These are phyloP conservation scores for Prillingera fragicola DNA, from an alignment of 1,284 basidiomycete species.

Conservation along the genomic window DNA sequence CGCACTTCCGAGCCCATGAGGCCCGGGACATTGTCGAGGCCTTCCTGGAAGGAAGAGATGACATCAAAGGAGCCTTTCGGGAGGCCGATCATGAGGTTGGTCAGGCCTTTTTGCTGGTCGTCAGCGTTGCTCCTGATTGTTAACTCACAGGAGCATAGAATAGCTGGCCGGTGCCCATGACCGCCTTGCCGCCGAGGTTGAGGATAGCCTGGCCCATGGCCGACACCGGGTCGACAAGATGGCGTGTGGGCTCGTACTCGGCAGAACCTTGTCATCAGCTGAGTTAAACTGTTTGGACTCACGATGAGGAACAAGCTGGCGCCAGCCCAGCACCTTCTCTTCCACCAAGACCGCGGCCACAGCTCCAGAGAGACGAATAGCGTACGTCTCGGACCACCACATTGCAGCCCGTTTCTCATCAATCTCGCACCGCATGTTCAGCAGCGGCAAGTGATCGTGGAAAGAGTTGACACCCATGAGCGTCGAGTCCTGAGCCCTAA, in stretches of 20 bases:
- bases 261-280: constrained; percentile 50
- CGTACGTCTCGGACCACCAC: constrained; percentile 58
- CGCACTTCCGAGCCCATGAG: constrained; percentile 52
- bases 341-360: constrained; percentile 55
- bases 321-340: constrained; percentile 50
- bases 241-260: constrained; percentile 51
- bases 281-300: constrained; percentile 11
- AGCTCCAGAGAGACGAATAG: constrained; percentile 55
- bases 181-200: constrained; percentile 53
- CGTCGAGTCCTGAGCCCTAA: constrained; percentile 56
- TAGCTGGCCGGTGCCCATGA: constrained; percentile 50
- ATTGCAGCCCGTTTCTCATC: constrained; percentile 53
- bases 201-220: constrained; percentile 52
- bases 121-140: neutral
- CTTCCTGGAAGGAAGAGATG: constrained; percentile 50
- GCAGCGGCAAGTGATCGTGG: constrained; percentile 58
- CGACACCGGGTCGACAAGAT: constrained; percentile 13
- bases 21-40: constrained; percentile 51
- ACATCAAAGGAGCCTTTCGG: constrained; percentile 46
- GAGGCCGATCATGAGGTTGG: constrained; percentile 51
- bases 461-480: constrained; percentile 55
- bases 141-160: constrained; percentile 48
- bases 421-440: constrained; percentile 60
- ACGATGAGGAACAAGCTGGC: constrained; percentile 54
- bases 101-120: constrained; percentile 48